Evolutionary conservation across 768 basidiomycete species (phyloP).

Genomic region (Leccinum disarticulatum): DNA sequence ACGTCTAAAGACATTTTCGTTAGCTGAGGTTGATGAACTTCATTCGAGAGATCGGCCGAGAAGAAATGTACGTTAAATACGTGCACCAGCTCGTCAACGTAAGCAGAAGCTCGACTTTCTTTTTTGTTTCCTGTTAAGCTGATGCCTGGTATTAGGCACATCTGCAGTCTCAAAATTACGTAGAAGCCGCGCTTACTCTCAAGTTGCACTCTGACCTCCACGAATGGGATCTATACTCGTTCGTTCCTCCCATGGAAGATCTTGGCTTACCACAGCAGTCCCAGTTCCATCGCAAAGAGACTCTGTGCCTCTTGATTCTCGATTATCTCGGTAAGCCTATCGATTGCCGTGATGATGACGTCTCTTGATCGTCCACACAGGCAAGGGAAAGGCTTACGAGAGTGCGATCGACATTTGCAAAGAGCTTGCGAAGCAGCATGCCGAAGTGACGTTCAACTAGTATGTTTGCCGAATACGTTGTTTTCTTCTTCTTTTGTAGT

Average conservation of each 20-base stretch:
- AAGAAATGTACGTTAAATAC: slow-evolving; percentile 95
- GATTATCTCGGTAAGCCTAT: slow-evolving; percentile 76
- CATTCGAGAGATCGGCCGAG: slow-evolving; percentile 85
- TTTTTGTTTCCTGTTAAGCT: slow-evolving; percentile 4
- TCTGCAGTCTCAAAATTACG: slow-evolving; percentile 84
- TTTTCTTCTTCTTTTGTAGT: neutral
- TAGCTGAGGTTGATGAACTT: slow-evolving; percentile 91
- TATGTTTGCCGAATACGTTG: slow-evolving; percentile 37
- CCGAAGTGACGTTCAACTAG: slow-evolving; percentile 90
- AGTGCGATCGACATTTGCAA: slow-evolving; percentile 90
- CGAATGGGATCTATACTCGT: slow-evolving; percentile 81
- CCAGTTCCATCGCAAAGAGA: slow-evolving; percentile 93
- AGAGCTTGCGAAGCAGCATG: slow-evolving; percentile 86
- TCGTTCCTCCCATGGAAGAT: slow-evolving; percentile 86
- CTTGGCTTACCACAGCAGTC: slow-evolving; percentile 89
- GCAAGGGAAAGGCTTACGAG: slow-evolving; percentile 98
- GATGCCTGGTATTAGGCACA: slow-evolving; percentile 65
- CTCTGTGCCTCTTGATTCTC: slow-evolving; percentile 85
- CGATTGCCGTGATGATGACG: neutral
- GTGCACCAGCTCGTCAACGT: slow-evolving; percentile 94
- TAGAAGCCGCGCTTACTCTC: slow-evolving; percentile 90
- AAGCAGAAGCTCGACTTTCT: slow-evolving; percentile 24
- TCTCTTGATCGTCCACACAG: slow-evolving; percentile 38
- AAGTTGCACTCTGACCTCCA: slow-evolving; percentile 94
- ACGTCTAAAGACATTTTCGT: slow-evolving; percentile 10